Conservation (phyloP, 306 rosid genomes). For the Coriaria nepalensis region DNA sequence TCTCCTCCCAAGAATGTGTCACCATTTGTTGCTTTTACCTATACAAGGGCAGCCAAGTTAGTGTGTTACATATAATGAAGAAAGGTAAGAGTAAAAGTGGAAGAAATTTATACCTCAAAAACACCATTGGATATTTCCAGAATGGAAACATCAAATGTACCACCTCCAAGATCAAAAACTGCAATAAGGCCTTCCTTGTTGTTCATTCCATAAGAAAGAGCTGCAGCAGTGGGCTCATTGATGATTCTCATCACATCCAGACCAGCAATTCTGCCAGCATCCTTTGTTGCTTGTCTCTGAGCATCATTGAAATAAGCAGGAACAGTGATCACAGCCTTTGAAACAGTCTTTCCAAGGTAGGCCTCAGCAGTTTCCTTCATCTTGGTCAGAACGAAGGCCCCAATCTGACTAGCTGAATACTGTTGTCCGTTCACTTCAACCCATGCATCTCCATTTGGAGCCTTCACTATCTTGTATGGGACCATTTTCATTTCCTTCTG, state of each 20-base stretch:
- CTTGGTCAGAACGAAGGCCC: slow-evolving; percentile 73
- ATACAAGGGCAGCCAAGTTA: background rate
- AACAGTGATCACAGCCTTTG: slow-evolving; percentile 79
- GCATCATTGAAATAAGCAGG: slow-evolving; percentile 65
- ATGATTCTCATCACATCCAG: slow-evolving; percentile 89
- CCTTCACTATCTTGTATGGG: slow-evolving; percentile 78
- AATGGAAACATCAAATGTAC: slow-evolving; percentile 93
- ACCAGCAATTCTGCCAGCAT: slow-evolving; percentile 92
- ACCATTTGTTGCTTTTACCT: slow-evolving; percentile 96
- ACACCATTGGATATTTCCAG: slow-evolving; percentile 91
- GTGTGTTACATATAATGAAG: background rate
- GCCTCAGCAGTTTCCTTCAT: slow-evolving; percentile 95
- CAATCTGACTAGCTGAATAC: slow-evolving; percentile 88
- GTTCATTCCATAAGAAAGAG: slow-evolving; percentile 93
- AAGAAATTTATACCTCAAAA: slow-evolving; percentile 10
- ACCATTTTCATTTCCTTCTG: slow-evolving; percentile 99
- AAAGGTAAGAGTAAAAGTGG: background rate
- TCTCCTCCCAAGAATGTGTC: slow-evolving; percentile 97
- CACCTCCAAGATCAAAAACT: slow-evolving; percentile 95
- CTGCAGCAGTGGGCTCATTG: slow-evolving; percentile 95
- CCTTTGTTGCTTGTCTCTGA: slow-evolving; percentile 65
- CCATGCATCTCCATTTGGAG: slow-evolving; percentile 96
- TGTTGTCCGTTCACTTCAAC: slow-evolving; percentile 85
- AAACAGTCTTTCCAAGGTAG: slow-evolving; percentile 67
- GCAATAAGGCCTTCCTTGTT: slow-evolving; percentile 92